phyloP scores from a whole-genome alignment of 2,329 filamentous ascomycete species.

The Fusarium sp. region DNA sequence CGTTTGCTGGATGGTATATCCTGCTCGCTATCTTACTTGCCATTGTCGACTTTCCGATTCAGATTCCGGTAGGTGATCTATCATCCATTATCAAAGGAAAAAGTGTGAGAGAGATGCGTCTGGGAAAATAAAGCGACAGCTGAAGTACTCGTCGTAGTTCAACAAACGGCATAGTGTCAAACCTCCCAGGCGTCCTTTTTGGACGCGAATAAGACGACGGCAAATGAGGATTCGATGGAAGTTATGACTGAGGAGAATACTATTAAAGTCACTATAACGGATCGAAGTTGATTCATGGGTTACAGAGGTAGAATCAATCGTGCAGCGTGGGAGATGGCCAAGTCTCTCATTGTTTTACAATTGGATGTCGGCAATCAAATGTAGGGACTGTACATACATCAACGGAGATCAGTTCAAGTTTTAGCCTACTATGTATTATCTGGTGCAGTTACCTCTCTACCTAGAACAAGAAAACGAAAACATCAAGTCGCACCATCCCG shows the following conservation, averaged over 20 bases:
- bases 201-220: neutral
- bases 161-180: neutral
- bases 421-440: neutral
- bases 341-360: neutral
- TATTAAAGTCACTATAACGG: rapidly evolving
- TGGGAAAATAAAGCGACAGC: neutral
- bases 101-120: neutral
- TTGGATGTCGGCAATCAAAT: rapidly evolving
- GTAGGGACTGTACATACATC: rapidly evolving
- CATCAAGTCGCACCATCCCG: rapidly evolving
- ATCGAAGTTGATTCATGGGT: rapidly evolving
- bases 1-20: neutral
- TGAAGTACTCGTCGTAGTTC: neutral
- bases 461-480: neutral
- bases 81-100: neutral
- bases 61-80: neutral
- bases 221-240: neutral
- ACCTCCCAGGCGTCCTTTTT: rapidly evolving
- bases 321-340: neutral
- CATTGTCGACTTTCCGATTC: neutral
- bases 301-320: neutral
- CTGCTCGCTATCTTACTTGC: neutral
- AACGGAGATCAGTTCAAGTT: rapidly evolving
- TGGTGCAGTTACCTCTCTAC: too few species aligned
- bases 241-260: rapidly evolving